phyloP scores from a whole-genome alignment of 1,284 basidiomycete genomes.

The Cryptococcus sp. region DNA sequence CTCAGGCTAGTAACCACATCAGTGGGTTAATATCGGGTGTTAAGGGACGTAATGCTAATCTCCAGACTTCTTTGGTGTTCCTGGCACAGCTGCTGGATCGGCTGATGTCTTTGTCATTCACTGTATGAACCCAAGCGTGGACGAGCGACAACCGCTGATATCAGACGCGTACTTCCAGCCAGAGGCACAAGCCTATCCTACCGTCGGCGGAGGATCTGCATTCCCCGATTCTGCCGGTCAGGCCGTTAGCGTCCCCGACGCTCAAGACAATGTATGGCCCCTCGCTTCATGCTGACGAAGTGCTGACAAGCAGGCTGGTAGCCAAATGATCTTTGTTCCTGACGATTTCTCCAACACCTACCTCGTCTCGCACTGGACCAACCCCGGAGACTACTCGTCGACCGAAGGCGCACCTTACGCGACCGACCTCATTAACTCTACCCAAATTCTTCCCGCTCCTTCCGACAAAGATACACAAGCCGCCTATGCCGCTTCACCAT shows the following conservation, averaged over 20 bases:
- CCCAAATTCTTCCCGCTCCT: conserved; percentile 65
- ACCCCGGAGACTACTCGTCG: conserved; percentile 30
- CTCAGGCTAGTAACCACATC: conserved; percentile 45
- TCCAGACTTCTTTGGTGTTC: conserved; percentile 73
- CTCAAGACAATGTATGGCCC: conserved; percentile 48
- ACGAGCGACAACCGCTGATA: not conserved
- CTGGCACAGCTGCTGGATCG: conserved; percentile 60
- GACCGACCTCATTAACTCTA: conserved; percentile 60
- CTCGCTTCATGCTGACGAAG: not conserved
- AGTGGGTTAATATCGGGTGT: conserved; percentile 15
- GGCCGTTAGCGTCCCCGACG: conserved; percentile 69
- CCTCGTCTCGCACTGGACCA: conserved; percentile 57
- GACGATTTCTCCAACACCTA: conserved; percentile 73
- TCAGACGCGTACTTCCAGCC: conserved; percentile 76
- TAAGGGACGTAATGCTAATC: not conserved
- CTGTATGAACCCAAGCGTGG: conserved; percentile 54
- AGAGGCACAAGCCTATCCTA: conserved; percentile 60
- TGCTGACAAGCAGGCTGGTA: conserved; percentile 56
- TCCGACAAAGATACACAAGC: conserved; percentile 62
- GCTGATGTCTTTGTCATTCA: conserved; percentile 82
- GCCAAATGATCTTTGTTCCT: conserved; percentile 78
- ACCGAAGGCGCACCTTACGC: conserved; percentile 37
- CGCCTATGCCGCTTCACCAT: conserved; percentile 66
- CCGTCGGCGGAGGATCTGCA: conserved; percentile 48
- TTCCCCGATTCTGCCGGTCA: conserved; percentile 75